Base-by-base conservation (phyloP, 169 alveolate genomes). In the Eimeria sp. region DNA sequence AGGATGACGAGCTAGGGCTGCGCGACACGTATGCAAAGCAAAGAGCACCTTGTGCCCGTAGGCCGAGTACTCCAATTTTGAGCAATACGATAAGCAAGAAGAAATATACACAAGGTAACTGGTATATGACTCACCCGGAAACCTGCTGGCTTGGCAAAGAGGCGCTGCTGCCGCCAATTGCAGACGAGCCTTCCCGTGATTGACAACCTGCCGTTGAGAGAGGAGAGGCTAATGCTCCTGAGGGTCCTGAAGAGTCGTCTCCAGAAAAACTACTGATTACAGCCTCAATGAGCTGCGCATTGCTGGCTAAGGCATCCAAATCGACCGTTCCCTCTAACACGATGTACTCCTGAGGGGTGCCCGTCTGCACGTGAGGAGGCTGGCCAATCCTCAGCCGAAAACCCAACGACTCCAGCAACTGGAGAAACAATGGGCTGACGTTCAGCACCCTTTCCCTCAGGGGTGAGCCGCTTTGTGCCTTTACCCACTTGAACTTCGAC, bases 301-400 rank as follows among this genome's bases (percentile, higher is more conserved):
- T 82, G 89, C 89, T 82, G 27, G 25, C 89, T 57, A 82, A 30
- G 54, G 34, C 51, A 13, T 47, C 89, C 51, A 82, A 1, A 30
- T 57, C 63, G 9, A 54, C 73, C 5, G 57, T 11, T 13, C 63
- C 89, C 65, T 47, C 73, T 14, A 82, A 20, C n/a, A 82, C 89
- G 43, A 82, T 82, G 49, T 82, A 82, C 72, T 82, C 89, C 47
- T 82, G 89, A 9, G 89, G 89, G 72, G 14, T 57, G 18, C 89
- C 89, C 40, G 63, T 51, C 89, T 27, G 89, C 57, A 82, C 51
- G 49, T 82, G 89, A 2, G 89, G 89, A n/a, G 89, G 89, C 73
- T 73, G 57, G 51, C 89, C 89, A 4, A 82, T 72, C 89, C 70
- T 49, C 4, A 47, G 49, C 40, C 73, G 65, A n/a, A 82, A 82